Percentiles rank a stretch among this genome's conserved stretches.
These are phyloP conservation scores for Olyra latifolia DNA, from an alignment of 176 grass and related monocot species.

Conservation along the genomic window DNA sequence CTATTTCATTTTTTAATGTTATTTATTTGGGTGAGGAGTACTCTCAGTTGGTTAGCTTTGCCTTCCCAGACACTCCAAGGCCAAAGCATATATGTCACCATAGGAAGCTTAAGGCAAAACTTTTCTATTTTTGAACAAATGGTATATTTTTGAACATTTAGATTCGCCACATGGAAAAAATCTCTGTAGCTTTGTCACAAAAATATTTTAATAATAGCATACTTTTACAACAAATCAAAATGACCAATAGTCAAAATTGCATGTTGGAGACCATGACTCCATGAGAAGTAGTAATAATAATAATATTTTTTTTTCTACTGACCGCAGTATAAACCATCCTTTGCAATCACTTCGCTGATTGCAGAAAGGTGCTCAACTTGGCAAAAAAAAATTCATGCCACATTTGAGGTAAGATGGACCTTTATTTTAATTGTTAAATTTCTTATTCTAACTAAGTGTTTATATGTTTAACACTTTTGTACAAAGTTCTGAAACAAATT, in stretches of 20 bases:
- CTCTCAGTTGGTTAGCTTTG: background rate
- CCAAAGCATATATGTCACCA: background rate
- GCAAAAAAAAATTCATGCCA: background rate
- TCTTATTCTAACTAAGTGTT: background rate
- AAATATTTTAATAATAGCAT: background rate
- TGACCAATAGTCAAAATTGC: background rate
- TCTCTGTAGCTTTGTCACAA: background rate
- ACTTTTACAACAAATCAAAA: background rate
- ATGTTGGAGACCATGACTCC: background rate
- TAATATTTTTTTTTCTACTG: background rate
- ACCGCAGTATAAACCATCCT: background rate
- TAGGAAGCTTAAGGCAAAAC: background rate
- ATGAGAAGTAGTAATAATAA: background rate
- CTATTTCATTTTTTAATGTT: background rate
- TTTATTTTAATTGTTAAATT: background rate
- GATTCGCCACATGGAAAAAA: background rate
- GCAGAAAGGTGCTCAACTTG: background rate
- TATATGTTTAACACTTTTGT: background rate
- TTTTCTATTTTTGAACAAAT: background rate
- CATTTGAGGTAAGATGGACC: background rate
- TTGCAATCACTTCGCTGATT: background rate
- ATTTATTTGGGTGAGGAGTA: background rate
- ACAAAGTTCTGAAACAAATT: background rate
- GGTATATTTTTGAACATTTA: background rate
- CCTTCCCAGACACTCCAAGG: too few relatives aligned